Conservation (phyloP, 176 grass and related monocot species). For the Musa troglodytarum region DNA sequence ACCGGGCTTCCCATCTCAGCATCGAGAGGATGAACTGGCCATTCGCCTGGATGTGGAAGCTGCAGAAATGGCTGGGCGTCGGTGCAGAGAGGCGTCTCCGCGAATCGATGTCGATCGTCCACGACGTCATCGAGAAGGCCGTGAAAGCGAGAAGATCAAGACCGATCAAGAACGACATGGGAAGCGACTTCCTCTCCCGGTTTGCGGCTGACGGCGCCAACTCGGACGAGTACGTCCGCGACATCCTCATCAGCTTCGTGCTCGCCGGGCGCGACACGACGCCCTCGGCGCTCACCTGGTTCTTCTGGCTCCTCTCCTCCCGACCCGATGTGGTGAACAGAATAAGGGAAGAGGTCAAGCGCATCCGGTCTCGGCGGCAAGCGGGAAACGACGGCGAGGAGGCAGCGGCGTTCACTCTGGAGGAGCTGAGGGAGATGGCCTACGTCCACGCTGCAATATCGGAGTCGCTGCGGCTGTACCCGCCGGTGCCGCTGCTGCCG, state of each 20-base stretch:
- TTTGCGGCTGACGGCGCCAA: constrained; percentile 15
- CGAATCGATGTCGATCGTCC: constrained; percentile 28
- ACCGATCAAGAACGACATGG: neutral
- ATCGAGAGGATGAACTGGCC: neutral
- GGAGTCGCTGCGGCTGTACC: constrained; percentile 8
- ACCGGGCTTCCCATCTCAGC: neutral
- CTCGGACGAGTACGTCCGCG: neutral
- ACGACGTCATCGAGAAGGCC: constrained; percentile 32
- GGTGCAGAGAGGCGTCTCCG: constrained; percentile 34
- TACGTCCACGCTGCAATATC: constrained; percentile 7
- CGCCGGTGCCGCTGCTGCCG: neutral
- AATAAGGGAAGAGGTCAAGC: constrained; percentile 39
- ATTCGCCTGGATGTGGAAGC: constrained; percentile 22
- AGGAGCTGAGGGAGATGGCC: constrained; percentile 5
- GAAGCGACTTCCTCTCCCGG: constrained; percentile 47
- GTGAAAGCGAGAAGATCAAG: constrained; percentile 20
- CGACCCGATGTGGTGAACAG: constrained; percentile 32
- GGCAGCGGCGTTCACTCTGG: neutral
- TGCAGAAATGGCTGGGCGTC: constrained; percentile 49
- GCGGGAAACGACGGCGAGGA: neutral
- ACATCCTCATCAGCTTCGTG: neutral
- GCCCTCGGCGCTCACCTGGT: neutral
- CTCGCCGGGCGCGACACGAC: neutral
- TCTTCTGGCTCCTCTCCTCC: constrained; percentile 40
- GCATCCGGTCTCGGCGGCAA: neutral